phyloP scores from a whole-genome alignment of 805 yeast species.

The Kluyveromyces siamensis region DNA sequence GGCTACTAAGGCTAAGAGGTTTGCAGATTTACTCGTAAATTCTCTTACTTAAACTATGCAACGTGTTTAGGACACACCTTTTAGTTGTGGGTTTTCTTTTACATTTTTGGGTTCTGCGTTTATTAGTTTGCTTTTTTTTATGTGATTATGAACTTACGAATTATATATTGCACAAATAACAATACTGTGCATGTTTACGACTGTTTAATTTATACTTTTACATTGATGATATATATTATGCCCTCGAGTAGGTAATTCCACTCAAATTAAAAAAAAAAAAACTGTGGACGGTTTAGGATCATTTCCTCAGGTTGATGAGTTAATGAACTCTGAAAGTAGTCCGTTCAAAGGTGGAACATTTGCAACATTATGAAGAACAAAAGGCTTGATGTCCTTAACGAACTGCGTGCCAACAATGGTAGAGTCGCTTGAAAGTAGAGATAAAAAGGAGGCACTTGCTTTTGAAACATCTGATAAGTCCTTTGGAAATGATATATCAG shows the following conservation, averaged over 20 bases:
- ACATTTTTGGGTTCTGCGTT: background rate
- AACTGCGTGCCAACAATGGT: conserved; percentile 21
- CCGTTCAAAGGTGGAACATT: conserved; percentile 26
- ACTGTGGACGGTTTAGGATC: conserved; percentile 17
- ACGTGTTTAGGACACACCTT: background rate
- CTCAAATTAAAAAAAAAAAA: background rate
- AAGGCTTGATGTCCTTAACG: conserved; percentile 23
- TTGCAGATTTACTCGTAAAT: conserved; percentile 4
- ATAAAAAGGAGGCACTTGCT: conserved; percentile 24
- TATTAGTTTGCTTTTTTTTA: background rate
- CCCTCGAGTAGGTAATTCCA: background rate
- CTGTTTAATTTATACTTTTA: background rate
- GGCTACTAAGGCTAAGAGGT: conserved; percentile 11
- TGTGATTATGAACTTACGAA: background rate
- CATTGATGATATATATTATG: background rate
- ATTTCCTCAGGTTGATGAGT: conserved; percentile 9
- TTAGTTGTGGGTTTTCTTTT: background rate
- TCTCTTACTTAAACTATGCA: background rate
- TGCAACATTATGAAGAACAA: conserved; percentile 22
- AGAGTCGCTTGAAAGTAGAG: conserved; percentile 25
- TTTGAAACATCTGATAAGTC: conserved; percentile 26
- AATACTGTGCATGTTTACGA: background rate
- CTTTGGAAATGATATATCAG: conserved; percentile 21
- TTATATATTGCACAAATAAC: background rate
- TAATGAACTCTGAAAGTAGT: conserved; percentile 23